Conservation (phyloP, 192 early-diverging fungal species). For the Coemansia sp. region DNA sequence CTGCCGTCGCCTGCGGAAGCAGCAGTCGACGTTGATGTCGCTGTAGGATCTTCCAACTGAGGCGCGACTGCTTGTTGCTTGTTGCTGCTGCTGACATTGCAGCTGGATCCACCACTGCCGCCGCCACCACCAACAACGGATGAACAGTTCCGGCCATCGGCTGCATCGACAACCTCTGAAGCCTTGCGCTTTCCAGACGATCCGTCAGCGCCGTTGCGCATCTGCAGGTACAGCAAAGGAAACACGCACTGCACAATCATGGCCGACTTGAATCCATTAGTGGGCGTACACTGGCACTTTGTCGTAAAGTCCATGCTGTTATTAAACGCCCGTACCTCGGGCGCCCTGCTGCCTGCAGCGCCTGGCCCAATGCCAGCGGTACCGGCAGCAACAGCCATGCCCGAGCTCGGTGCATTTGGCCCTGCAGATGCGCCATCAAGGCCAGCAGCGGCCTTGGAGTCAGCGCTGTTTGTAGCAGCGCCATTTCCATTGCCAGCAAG, state of each 20-base stretch:
- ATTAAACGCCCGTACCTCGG: constrained; percentile 38
- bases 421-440: background rate
- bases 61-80: constrained; percentile 25
- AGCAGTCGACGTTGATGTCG: background rate
- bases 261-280: constrained; percentile 33
- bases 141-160: background rate
- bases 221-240: constrained; percentile 25
- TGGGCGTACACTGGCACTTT: constrained; percentile 36
- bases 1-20: background rate
- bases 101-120: background rate
- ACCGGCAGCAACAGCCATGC: background rate
- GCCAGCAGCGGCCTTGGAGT: background rate
- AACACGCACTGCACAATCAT: constrained; percentile 48
- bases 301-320: constrained; percentile 36
- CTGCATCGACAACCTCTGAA: constrained; percentile 11
- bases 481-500: background rate
- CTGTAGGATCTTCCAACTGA: background rate
- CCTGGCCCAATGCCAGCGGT: background rate
- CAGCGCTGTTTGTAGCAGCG: background rate
- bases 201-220: constrained; percentile 18
- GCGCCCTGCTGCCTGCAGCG: background rate
- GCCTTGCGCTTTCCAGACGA: background rate
- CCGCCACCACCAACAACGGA: background rate
- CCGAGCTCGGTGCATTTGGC: background rate
- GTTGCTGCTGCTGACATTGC: background rate